Evolutionary conservation across 2,329 filamentous ascomycete species (phyloP), one percentile per base, ranked within the genome.

Genomic region (Ceratocystis ficicola): DNA sequence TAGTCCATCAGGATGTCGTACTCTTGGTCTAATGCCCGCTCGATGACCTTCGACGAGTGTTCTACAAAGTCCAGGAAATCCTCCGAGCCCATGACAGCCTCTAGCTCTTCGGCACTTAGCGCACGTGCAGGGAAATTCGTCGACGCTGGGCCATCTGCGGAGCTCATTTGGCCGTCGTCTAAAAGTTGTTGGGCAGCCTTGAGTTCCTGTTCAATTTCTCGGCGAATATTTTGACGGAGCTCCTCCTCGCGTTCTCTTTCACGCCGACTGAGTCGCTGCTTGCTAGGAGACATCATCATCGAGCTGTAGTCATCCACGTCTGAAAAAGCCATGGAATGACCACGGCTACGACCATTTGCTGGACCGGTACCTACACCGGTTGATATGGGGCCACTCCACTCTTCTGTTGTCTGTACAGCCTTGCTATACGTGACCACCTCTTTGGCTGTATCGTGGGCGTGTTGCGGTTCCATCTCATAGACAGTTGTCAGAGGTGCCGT

Each of bases 361-460:
- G 65, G 36, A 2, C 65, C 62, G 22, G 66, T 67, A 30, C 66
- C 66, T 2, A 67, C 66, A 10, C 66, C 66, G n/a, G 66, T 67
- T 20, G 72, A 67, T 12, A 73, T 70, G 0, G 81, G 76, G 41
- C 80, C 78, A 20, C 80, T 79, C 84, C 89, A 89, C 69, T 87
- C 85, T 71, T 90, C 88, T 25, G 87, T 85, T 17, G 94, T 96
- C 76, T 99, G 95, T 25, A 97, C 91, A 66, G 86, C 92, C 78
- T 96, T 97, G 80, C 89, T 97, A 80, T 99, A 99, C 64, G 91
- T 95, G 73, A 95, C 91, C 68, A 95, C 81, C 75, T 99, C 94
- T 69, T 87, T 84, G 65, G 87, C 83, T 44, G 87, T 85, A 22
- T 86, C 87, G 52, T 63, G 20, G 25, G 63, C 59, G 44, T 65